phyloP scores from a whole-genome alignment of 2,329 filamentous ascomycete species.

The Microsporum audouinii region DNA sequence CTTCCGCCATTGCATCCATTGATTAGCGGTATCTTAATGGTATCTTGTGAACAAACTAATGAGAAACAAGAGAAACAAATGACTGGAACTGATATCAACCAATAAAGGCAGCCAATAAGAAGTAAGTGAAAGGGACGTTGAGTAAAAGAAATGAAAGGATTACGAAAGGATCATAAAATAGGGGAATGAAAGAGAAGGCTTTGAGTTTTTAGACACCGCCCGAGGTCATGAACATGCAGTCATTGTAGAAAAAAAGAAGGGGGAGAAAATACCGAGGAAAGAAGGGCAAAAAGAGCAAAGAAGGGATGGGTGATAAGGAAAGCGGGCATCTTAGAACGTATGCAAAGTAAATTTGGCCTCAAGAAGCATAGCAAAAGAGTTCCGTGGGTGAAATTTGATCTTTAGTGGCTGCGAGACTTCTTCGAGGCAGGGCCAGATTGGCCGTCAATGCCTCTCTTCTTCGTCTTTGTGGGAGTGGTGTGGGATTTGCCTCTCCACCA shows the following conservation, averaged over 20 bases:
- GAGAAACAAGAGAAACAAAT: not conserved
- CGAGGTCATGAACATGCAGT: conserved; percentile 8
- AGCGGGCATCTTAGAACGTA: not conserved
- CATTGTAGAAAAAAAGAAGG: not conserved
- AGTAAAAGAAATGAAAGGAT: not conserved
- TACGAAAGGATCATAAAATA: conserved; percentile 6
- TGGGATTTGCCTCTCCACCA: conserved; percentile 29
- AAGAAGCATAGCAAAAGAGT: not conserved
- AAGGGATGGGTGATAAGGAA: not conserved
- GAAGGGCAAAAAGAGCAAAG: too few relatives aligned
- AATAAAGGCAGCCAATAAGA: conserved; percentile 3
- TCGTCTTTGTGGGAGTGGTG: conserved; percentile 24
- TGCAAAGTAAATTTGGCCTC: not conserved
- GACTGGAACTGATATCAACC: not conserved
- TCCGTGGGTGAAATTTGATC: not conserved
- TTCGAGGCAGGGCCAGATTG: not conserved
- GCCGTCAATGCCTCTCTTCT: conserved; percentile 15
- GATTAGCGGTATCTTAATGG: not conserved
- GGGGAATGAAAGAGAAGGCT: conserved; percentile 3
- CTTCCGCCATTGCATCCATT: not conserved
- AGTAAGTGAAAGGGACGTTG: not conserved
- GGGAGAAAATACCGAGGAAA: not conserved
- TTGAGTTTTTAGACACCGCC: not conserved
- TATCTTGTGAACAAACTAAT: not conserved
- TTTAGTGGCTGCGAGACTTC: conserved; percentile 10